Conservation (phyloP, 345 rosid species). For the Rhodamnia argentea region DNA sequence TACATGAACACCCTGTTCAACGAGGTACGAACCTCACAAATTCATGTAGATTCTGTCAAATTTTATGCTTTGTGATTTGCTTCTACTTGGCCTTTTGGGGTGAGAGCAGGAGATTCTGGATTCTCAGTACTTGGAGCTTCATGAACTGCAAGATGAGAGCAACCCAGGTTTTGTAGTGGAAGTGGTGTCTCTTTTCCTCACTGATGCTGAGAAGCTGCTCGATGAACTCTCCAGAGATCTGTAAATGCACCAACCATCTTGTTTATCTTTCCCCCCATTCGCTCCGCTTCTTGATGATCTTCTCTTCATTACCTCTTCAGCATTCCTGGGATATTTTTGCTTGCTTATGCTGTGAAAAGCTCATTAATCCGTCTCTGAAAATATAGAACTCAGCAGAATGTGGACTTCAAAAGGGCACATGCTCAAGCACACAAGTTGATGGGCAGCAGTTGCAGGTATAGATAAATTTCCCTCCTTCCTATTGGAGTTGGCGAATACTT, state of each 20-base stretch:
- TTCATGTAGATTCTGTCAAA: background rate
- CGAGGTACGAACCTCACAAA: slow-evolving; percentile 30
- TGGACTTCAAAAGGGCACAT: slow-evolving; percentile 79
- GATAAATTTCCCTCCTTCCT: background rate
- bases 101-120: slow-evolving; percentile 32
- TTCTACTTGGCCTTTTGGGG: background rate
- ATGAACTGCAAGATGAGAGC: slow-evolving; percentile 89
- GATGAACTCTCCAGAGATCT: slow-evolving; percentile 63
- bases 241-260: slow-evolving; percentile 16
- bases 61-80: background rate
- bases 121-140: slow-evolving; percentile 72
- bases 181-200: slow-evolving; percentile 80
- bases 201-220: slow-evolving; percentile 82
- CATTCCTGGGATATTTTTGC: background rate
- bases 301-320: background rate
- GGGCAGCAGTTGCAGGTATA: slow-evolving; percentile 95
- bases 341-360: background rate
- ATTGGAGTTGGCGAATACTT: too few species aligned
- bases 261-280: background rate
- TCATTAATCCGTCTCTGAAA: background rate
- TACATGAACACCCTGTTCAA: slow-evolving; percentile 63
- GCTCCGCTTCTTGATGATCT: background rate
- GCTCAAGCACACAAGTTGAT: slow-evolving; percentile 84
- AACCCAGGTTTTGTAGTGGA: slow-evolving; percentile 90
- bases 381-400: slow-evolving; percentile 52